Evolutionary conservation across 2,329 filamentous ascomycete species (phyloP), one percentile per base, ranked within the genome.

Genomic region (Aspergillus vadensis): DNA sequence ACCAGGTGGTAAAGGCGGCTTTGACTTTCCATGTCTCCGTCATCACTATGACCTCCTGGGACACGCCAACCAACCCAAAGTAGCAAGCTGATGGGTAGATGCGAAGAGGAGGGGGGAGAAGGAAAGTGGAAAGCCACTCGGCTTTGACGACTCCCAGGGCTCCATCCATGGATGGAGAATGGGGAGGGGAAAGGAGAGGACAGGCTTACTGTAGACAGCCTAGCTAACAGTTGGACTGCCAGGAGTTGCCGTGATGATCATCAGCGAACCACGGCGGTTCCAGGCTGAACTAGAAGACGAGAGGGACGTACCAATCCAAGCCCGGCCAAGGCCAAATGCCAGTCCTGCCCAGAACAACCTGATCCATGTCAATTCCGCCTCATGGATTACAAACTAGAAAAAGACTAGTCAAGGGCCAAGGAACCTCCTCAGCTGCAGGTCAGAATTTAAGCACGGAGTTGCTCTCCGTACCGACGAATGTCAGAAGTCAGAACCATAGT

Each of bases 21-120:
- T 55, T 55, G 53, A 47, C 41, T 55, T 55, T 55, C 53, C 52
- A 55, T 21, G 53, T 44, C 32, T 41, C 53, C 53, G 53, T 55
- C 53, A 47, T 47, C 25, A 30, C 30, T 44, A 25, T 27, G 53
- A 25, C 47, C 53, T 47, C n/a, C 53, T 43, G 23, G 25, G 17
- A 30, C 32, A 50, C 25, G 17, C 47, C 47, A 50, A 19, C 25
- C 47, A n/a, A 50, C 15, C 47, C 47, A 50, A 50, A 36, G 12
- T 36, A 36, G 32, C 32, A 36, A 36, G 5, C 12, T 14, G 12
- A 36, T 36, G 32, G 32, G 32, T 36, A 36, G 12, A 36, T 36
- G 32, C 10, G 32, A 36, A 36, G 32, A 36, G 12, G 4, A 12
- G 12, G 32, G 32, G 30, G 32, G 30, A 36, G 12, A 5, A 36